phyloP scores from a whole-genome alignment of 1,284 basidiomycete species.

The Sporisorium exsertum region DNA sequence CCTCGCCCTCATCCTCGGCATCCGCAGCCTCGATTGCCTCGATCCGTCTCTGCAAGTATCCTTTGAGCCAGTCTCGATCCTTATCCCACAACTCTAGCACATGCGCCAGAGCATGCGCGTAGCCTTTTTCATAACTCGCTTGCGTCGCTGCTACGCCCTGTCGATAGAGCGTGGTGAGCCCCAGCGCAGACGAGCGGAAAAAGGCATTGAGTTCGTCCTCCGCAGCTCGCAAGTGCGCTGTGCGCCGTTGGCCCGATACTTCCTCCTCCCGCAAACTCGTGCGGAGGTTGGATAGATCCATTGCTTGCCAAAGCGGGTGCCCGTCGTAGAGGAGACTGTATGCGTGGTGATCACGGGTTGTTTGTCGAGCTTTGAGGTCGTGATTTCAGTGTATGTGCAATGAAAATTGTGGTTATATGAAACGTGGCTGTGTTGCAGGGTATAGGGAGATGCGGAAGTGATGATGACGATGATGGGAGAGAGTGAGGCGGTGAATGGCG shows the following conservation, averaged over 20 bases:
- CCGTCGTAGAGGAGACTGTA: not conserved
- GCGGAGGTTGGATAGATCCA: conserved; percentile 46
- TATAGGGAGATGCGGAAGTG: not conserved
- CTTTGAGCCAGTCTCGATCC: conserved; percentile 47
- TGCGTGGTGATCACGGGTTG: not conserved
- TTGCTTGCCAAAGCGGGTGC: not conserved
- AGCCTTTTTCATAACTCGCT: conserved; percentile 41
- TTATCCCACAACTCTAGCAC: conserved; percentile 49
- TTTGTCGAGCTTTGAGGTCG: not conserved
- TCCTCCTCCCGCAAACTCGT: conserved; percentile 38
- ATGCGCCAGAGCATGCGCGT: conserved; percentile 46
- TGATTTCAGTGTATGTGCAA: not conserved
- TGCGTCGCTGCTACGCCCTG: conserved; percentile 39
- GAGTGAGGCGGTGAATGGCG: not conserved
- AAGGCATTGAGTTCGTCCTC: conserved; percentile 43
- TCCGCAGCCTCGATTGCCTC: conserved; percentile 44
- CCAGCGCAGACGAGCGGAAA: conserved; percentile 41
- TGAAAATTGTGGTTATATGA: not conserved
- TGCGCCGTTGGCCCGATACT: conserved; percentile 22
- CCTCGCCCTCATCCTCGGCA: conserved; percentile 31
- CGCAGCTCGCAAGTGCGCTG: conserved; percentile 21
- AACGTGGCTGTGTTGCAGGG: not conserved
- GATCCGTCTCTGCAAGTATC: conserved; percentile 50
- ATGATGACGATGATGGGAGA: not conserved
- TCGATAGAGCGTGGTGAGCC: conserved; percentile 44